These are phyloP conservation scores for Cordyceps tenuipes DNA, from an alignment of 2,329 filamentous ascomycete species.

Conservation along the genomic window DNA sequence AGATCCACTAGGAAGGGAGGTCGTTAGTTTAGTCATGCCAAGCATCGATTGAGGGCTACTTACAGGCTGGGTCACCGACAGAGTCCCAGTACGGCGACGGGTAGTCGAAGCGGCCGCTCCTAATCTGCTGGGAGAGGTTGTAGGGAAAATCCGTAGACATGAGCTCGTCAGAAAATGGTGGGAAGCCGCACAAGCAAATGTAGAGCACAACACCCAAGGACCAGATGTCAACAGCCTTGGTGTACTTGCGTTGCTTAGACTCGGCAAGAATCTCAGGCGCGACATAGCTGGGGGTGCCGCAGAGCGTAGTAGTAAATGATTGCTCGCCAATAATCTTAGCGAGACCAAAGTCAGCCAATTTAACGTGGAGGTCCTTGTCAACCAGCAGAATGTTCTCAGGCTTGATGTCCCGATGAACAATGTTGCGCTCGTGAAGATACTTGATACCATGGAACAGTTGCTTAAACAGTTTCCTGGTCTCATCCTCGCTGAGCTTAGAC, in stretches of 20 bases:
- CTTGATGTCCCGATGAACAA: constrained; percentile 96
- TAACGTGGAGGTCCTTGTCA: constrained; percentile 77
- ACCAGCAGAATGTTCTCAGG: constrained; percentile 90
- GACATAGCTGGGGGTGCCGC: constrained; percentile 95
- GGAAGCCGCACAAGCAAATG: constrained; percentile 94
- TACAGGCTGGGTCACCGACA: constrained; percentile 58
- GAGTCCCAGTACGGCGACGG: constrained; percentile 82
- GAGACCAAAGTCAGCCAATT: constrained; percentile 91
- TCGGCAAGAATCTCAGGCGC: constrained; percentile 91
- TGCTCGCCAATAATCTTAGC: constrained; percentile 98
- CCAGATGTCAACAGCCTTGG: constrained; percentile 92
- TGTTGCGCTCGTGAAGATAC: constrained; percentile 92
- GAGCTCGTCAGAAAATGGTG: constrained; percentile 92
- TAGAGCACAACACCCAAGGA: constrained; percentile 96
- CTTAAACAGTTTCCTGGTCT: constrained; percentile 78
- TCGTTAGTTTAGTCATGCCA: background rate
- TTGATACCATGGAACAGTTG: constrained; percentile 93
- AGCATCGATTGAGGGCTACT: constrained; percentile 21
- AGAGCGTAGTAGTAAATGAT: constrained; percentile 92
- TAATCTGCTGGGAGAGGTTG: constrained; percentile 81
- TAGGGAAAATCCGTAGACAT: constrained; percentile 76
- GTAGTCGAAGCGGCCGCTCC: constrained; percentile 81
- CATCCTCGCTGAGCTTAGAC: constrained; percentile 74
- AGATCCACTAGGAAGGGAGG: constrained; percentile 54
- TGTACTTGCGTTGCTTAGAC: constrained; percentile 75